Evolutionary conservation across 2,329 filamentous ascomycete species (phyloP).

Genomic region (Colletotrichum lindemuthianum): DNA sequence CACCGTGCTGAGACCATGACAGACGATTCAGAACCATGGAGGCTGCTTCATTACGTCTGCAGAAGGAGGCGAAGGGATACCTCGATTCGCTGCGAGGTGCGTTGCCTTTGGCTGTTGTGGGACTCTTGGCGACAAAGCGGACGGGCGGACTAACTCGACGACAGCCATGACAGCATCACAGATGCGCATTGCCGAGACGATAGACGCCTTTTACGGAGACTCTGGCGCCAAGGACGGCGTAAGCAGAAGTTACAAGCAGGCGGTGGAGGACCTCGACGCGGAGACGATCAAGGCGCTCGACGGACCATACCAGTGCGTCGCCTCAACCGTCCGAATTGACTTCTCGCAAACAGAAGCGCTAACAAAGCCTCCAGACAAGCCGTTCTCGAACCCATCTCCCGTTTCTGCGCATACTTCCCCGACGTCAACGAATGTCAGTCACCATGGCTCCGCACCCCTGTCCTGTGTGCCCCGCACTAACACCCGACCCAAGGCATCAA

Average conservation of each 20-base stretch:
- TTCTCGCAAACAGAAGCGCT: slow-evolving; percentile 17
- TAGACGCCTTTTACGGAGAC: slow-evolving; percentile 99
- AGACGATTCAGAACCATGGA: slow-evolving; percentile 99
- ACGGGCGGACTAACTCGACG: slow-evolving; percentile 28
- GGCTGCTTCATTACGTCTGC: slow-evolving; percentile 87
- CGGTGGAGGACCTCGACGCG: slow-evolving; percentile 95
- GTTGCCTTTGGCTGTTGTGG: slow-evolving; percentile 10
- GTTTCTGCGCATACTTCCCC: slow-evolving; percentile 98
- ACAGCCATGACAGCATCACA: slow-evolving; percentile 97
- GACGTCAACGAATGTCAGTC: slow-evolving; percentile 93
- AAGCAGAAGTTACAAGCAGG: slow-evolving; percentile 96
- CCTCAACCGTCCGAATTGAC: not conserved
- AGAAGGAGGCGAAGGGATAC: slow-evolving; percentile 98
- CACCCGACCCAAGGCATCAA: slow-evolving; percentile 77
- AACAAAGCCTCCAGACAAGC: slow-evolving; percentile 70
- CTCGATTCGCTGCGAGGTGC: slow-evolving; percentile 91
- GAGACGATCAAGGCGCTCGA: slow-evolving; percentile 99
- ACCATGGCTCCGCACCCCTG: no score
- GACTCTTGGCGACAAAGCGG: not conserved
- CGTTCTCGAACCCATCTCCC: slow-evolving; percentile 92
- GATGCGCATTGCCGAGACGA: slow-evolving; percentile 99
- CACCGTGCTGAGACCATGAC: slow-evolving; percentile 38
- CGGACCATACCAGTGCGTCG: slow-evolving; percentile 82
- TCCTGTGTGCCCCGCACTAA: not conserved
- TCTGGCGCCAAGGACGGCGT: slow-evolving; percentile 94